Evolutionary conservation across 345 rosid genomes (phyloP), one percentile per base, ranked within the genome.

Genomic region (Gossypium bickii): DNA sequence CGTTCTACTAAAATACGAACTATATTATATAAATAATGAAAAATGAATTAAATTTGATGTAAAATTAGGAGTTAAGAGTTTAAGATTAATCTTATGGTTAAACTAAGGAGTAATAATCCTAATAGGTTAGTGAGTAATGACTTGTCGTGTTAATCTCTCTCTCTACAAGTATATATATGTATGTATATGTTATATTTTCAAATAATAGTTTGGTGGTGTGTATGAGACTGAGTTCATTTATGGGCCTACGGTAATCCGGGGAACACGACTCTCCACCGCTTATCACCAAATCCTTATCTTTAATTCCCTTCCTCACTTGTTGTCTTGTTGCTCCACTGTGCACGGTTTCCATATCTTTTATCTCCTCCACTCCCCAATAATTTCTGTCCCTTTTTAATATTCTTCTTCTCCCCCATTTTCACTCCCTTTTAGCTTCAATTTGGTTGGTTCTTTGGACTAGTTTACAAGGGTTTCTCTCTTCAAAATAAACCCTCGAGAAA

Each of bases 271-370:
- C 71, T 78, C 88, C 65, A 79, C 89, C 89, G 89, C 90, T 81
- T 67, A 86, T 82, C 82, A 70, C 48, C 61, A 45, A 69, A 72
- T 77, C 92, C 97, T 92, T 90, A 91, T 91, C 97, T 81, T 3
- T 17, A 67, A 15, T 34, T 34, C 48, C 25, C 70, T 70, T 55
- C 64, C n/a, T 15, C 12, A 9, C 13, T 45, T 9, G 6, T 78
- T 38, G 68, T 70, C 70, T 74, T 70, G 27, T 70, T 3, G 22
- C 38, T 71, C 3, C 74, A 51, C 64, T 60, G 64, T 17, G 34
- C 74, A 59, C 38, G 12, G 18, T 49, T 24, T 58, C 63, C 69
- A 60, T 67, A 61, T 68, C 79, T 4, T 25, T 34, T 18, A 27
- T n/a, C 72, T 58, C 61, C 60, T 61, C 58, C 65, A 73, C 38